Percentiles rank a stretch among this genome's conserved stretches.
Conservation (phyloP, 2,329 filamentous ascomycete genomes). For the Bretziella fagacearum region DNA sequence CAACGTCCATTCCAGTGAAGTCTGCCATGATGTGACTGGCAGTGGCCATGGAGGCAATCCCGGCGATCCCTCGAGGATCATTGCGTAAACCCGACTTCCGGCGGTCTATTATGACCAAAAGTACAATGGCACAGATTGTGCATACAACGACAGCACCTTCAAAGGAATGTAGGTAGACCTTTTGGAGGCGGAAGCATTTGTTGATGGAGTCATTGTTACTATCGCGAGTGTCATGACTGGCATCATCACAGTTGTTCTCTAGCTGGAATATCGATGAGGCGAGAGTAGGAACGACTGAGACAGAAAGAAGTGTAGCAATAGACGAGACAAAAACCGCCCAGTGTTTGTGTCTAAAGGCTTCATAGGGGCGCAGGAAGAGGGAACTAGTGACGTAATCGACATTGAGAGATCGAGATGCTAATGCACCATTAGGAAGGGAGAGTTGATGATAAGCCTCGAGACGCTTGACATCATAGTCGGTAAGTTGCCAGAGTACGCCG, state of each 20-base stretch:
- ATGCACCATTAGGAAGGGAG: slow-evolving; percentile 40
- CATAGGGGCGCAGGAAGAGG: slow-evolving; percentile 46
- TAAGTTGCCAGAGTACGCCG: slow-evolving; percentile 49
- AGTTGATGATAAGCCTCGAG: slow-evolving; percentile 51
- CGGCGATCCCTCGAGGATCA: slow-evolving; percentile 57
- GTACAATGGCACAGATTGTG: slow-evolving; percentile 36
- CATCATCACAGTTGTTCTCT: background rate
- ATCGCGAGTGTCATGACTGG: background rate
- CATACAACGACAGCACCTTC: slow-evolving; percentile 39
- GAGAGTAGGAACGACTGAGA: slow-evolving; percentile 51
- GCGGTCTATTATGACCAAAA: slow-evolving; percentile 44
- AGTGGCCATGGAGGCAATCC: slow-evolving; percentile 59
- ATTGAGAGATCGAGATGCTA: slow-evolving; percentile 51
- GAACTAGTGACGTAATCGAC: slow-evolving; percentile 57
- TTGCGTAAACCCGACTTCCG: slow-evolving; percentile 48
- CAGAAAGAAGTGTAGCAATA: slow-evolving; percentile 44
- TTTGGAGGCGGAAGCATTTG: slow-evolving; percentile 40
- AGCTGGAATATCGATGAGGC: slow-evolving; percentile 32
- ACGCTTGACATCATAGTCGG: slow-evolving; percentile 49
- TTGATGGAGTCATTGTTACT: slow-evolving; percentile 23
- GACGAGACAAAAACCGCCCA: slow-evolving; percentile 53
- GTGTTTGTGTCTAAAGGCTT: slow-evolving; percentile 44
- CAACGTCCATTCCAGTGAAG: slow-evolving; percentile 55
- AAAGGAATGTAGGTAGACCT: slow-evolving; percentile 44
- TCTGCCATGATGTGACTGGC: slow-evolving; percentile 56